These are phyloP conservation scores for Globisporangium camurandrum DNA, from an alignment of 352 stramenopile species.

Conservation along the genomic window DNA sequence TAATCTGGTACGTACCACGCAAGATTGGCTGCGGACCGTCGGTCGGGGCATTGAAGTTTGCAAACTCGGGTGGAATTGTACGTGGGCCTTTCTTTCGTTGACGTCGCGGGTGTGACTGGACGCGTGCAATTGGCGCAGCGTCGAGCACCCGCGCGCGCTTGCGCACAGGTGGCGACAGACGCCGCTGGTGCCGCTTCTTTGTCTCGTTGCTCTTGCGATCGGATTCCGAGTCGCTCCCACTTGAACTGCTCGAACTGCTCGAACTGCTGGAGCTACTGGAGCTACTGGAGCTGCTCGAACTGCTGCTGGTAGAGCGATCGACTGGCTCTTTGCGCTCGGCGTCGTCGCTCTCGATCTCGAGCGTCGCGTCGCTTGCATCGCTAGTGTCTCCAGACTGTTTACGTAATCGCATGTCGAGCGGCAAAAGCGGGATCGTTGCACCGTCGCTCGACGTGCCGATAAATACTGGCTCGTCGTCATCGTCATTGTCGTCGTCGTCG, in stretches of 20 bases:
- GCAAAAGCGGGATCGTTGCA: background rate
- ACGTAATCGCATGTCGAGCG: constrained; percentile 5
- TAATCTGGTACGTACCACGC: constrained; percentile 40
- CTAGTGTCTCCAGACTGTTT: too few relatives aligned
- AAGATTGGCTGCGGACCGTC: constrained; percentile 40
- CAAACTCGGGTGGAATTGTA: constrained; percentile 27
- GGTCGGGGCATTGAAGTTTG: constrained; percentile 36
- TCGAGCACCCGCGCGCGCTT: constrained; percentile 14
- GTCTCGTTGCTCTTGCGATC: constrained; percentile 11
- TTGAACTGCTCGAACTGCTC: constrained; percentile 11
- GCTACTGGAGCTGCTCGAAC: constrained; percentile 13
- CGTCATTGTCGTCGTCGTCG: too few relatives aligned
- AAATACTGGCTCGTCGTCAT: constrained; percentile 10
- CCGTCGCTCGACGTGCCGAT: constrained; percentile 2
- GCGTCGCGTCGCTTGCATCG: constrained; percentile 21
- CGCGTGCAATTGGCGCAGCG: background rate
- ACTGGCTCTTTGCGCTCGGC: constrained; percentile 8
- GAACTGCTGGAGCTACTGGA: constrained; percentile 17
- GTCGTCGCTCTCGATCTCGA: constrained; percentile 15
- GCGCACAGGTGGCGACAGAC: too few relatives aligned
- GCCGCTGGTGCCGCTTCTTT: constrained; percentile 6
- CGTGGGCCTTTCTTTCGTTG: too few relatives aligned
- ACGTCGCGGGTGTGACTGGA: background rate
- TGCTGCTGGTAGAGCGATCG: constrained; percentile 14
- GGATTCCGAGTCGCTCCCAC: constrained; percentile 14